Evolutionary conservation across 1,139 yeast species (phyloP), one percentile per base, ranked within the genome.

Genomic region (Yamadazyma mexicana): DNA sequence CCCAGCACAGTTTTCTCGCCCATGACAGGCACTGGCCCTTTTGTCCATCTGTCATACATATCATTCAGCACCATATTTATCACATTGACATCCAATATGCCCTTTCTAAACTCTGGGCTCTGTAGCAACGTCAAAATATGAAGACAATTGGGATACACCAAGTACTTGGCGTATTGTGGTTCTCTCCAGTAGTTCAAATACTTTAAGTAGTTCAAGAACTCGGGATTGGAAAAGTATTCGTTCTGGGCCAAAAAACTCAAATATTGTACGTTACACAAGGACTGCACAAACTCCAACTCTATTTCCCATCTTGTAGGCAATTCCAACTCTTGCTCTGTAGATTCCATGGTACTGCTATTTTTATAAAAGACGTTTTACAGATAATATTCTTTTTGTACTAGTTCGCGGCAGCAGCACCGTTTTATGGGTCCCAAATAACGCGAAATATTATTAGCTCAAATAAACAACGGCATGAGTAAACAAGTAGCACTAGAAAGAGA

Each of bases 221-320:
- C 72, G 16, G 70, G 75, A 50, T 79, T 81, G 37, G 78, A 79
- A 30, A 86, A 66, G 50, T 79, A 81, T 44, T 81, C 82, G 49
- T 79, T 81, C 58, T 86, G 94, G 0, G 94, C 94, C 33, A 86
- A 64, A 51, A 77, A 84, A 52, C 82, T 80, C 43, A 87, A 66
- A 51, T 87, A 86, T 58, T 81, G 89, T 32, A 87, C 81, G 56
- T 86, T 87, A 15, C 91, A 79, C 36, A 86, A 68, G n/a, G 91
- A 80, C 59, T 86, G 95, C 5, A 86, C 87, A 59, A 86, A 87
- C 65, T 85, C 95, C 25, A 85, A 70, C 54, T 85, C 95, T 25
- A 85, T 79, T 52, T 86, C 95, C 87, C 91, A 86, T 48, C 94
- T 61, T 9, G 85, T 77, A 11, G 94, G 92, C 20, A 83, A 53